phyloP scores from a whole-genome alignment of 495 filamentous ascomycete genomes.

The Pseudotulostoma volvatum region DNA sequence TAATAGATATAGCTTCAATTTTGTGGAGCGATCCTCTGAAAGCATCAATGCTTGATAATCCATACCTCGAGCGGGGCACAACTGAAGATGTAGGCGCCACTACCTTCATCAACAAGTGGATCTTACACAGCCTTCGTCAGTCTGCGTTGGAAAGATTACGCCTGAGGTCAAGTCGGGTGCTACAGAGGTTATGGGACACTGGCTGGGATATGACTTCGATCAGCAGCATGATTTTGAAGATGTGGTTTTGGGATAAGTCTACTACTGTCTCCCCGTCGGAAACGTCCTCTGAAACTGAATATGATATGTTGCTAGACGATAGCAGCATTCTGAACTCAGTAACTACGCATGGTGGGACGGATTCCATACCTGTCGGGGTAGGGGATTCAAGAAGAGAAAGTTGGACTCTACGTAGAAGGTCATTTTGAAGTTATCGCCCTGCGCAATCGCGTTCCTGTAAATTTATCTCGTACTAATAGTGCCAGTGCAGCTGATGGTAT shows the following conservation, averaged over 20 bases:
- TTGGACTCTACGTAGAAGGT: too few species aligned
- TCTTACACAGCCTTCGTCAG: slow-evolving; percentile 16
- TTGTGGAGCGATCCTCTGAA: slow-evolving; percentile 6
- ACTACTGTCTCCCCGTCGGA: neutral
- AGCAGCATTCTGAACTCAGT: neutral
- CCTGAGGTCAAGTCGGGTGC: slow-evolving; percentile 10
- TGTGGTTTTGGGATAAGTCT: slow-evolving; percentile 13
- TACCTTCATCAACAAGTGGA: slow-evolving; percentile 17
- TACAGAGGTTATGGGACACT: slow-evolving; percentile 4
- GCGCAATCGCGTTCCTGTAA: too few species aligned
- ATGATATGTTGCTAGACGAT: neutral
- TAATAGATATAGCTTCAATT: neutral
- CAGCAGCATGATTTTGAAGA: slow-evolving; percentile 11
- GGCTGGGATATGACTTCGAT: slow-evolving; percentile 13
- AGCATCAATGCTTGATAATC: slow-evolving; percentile 6
- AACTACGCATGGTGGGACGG: too few species aligned
- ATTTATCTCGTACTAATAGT: too few species aligned
- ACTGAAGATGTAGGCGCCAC: slow-evolving; percentile 3
- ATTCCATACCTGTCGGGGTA: too few species aligned
- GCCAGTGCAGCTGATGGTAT: too few species aligned
- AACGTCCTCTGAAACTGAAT: neutral
- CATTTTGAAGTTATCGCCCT: too few species aligned
- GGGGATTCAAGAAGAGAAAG: too few species aligned
- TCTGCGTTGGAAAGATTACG: slow-evolving; percentile 14
- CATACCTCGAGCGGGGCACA: slow-evolving; percentile 6